phyloP scores from a whole-genome alignment of 306 rosid species.

The Vigna angularis region DNA sequence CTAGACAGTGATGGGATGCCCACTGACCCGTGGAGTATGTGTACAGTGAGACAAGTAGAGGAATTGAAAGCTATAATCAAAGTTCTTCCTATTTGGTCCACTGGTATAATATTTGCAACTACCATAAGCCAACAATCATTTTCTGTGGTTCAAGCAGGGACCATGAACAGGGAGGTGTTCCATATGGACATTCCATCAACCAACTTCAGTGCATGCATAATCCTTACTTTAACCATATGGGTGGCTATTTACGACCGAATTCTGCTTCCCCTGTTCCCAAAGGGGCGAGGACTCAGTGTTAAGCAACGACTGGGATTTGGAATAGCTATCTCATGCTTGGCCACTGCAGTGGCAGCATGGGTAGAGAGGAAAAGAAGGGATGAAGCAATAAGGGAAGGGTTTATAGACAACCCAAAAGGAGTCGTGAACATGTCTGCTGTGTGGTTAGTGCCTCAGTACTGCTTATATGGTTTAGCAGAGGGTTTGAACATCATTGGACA shows the following conservation, averaged over 20 bases:
- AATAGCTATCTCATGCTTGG: constrained; percentile 54
- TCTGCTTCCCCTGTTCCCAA: constrained; percentile 58
- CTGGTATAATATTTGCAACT: constrained; percentile 53
- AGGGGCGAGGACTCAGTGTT: constrained; percentile 43
- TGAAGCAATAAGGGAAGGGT: constrained; percentile 60
- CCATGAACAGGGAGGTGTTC: constrained; percentile 61
- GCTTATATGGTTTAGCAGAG: constrained; percentile 73
- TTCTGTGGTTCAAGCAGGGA: constrained; percentile 61
- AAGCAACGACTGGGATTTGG: constrained; percentile 73
- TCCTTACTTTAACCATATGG: constrained; percentile 68
- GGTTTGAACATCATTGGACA: constrained; percentile 73
- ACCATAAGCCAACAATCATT: constrained; percentile 54
- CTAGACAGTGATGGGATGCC: constrained; percentile 58
- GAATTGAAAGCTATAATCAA: constrained; percentile 73
- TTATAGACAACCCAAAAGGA: constrained; percentile 34
- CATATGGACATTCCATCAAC: constrained; percentile 60
- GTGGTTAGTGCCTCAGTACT: constrained; percentile 81
- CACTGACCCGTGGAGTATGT: constrained; percentile 64
- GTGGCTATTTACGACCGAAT: constrained; percentile 60
- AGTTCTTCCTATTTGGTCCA: constrained; percentile 83
- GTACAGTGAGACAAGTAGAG: constrained; percentile 84
- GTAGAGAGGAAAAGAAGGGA: constrained; percentile 65
- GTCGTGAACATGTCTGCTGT: constrained; percentile 65
- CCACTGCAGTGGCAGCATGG: constrained; percentile 50
- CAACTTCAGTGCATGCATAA: constrained; percentile 54